These are phyloP conservation scores for Lachancea sp. DNA, from an alignment of 805 yeast species.

Conservation along the genomic window DNA sequence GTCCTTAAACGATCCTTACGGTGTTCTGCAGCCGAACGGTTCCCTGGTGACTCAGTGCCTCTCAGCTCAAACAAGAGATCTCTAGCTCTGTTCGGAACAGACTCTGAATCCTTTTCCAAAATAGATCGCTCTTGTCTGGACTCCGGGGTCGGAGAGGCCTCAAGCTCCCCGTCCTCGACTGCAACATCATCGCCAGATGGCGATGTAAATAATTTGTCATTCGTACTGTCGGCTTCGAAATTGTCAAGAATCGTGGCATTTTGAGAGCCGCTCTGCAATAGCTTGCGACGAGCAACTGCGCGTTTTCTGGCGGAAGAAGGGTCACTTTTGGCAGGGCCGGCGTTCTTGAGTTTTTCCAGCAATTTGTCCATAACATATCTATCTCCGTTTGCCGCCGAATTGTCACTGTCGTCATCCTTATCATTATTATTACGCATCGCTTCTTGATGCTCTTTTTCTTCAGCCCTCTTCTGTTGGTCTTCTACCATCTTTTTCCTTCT, in stretches of 20 bases:
- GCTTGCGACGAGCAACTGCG: constrained; percentile 64
- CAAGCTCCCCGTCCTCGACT: constrained; percentile 13
- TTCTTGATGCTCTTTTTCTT: constrained; percentile 11
- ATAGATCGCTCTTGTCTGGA: constrained; percentile 1
- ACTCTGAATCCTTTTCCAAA: not conserved
- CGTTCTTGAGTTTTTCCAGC: constrained; percentile 78
- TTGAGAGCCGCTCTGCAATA: constrained; percentile 35
- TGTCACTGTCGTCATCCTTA: constrained; percentile 12
- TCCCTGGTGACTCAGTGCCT: constrained; percentile 28
- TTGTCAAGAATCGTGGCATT: constrained; percentile 9
- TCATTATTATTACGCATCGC: constrained; percentile 7
- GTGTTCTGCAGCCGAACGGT: constrained; percentile 23
- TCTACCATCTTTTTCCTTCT: constrained; percentile 55
- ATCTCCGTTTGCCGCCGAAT: constrained; percentile 15
- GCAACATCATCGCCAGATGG: constrained; percentile 5
- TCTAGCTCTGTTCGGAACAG: constrained; percentile 40
- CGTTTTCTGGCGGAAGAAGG: constrained; percentile 75
- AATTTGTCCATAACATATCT: constrained; percentile 73
- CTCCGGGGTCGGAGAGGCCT: constrained; percentile 23
- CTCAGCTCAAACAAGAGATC: constrained; percentile 56
- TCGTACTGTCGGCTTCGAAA: constrained; percentile 4
- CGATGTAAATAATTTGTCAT: constrained; percentile 2
- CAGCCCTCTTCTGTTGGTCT: constrained; percentile 30
- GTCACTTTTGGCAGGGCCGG: constrained; percentile 73
- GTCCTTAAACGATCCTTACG: constrained; percentile 13